Base-by-base conservation (phyloP, 1,284 basidiomycete species). In the Coniferiporia weirii region DNA sequence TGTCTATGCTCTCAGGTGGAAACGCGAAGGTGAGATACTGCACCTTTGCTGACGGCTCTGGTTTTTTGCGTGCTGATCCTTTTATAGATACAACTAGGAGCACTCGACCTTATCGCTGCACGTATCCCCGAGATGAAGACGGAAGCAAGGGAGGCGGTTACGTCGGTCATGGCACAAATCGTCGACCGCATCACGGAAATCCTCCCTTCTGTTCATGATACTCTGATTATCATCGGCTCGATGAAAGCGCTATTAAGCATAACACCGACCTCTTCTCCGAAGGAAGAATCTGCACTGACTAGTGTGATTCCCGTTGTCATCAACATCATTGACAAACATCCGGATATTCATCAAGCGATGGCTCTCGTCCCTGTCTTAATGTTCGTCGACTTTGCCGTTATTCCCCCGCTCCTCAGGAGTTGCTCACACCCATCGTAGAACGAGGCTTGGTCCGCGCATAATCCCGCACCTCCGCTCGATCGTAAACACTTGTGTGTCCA, bases 391-490 rank as follows among this genome's bases (percentile, higher is more conserved):
- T 46, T 54, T 44, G 55, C 32, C 17, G 12, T 57, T 44, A 43
- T 59, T 44, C 47, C 34, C 51, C 17, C 46, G 48, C 6, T 54
- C 50, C 49, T 34, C 17, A 20, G 38, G 27, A 56, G 36, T 15
- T 38, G 32, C 17, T 61, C 45, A 62, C 56, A 63, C 2, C 40
- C 38, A n/a, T 63, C 43, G 43, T 64, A 93, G 91, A 20, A 71
- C 77, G 17, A 86, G 85, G 57, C 80, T 95, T n/a, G 92, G 91
- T 0, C 91, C 93, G 19, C 85, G 94, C 0, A 78, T 92, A 52
- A 92, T 97, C 54, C 91, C 94, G 5, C 81, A 84, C 72, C 87
- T 95, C 71, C 84, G 84, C 57, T 78, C 82, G n/a, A 80, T 94
- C 51, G 78, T 91, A 35, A 73, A 81, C 6, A 76, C 83, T 54